Evolutionary conservation across 164 flowering plant species (phyloP), one percentile per base, ranked within the genome.

Genomic region (Berberis thunbergii): DNA sequence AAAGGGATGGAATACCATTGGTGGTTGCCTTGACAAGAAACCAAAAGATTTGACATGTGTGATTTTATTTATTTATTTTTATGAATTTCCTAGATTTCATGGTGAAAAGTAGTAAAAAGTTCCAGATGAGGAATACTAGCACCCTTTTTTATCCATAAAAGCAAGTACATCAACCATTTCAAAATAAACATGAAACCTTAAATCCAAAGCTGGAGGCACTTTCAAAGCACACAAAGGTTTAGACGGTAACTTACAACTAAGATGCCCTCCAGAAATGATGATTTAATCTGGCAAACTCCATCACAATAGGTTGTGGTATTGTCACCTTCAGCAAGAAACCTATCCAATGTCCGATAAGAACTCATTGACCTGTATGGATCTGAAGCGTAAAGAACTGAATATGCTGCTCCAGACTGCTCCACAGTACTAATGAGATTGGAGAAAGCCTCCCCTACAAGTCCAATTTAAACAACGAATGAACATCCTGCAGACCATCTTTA

Each of bases 231-330:
- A n/a, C 54, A 43, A 59, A 63, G 9, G 42, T 59, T 45, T 7
- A 45, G 43, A 3, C 39, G 13, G 71, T 42, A 62, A 85, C 93
- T 85, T 82, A 91, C 97, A 67, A 86, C 94, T 54, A 91, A 54
- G 60, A 83, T 57, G 45, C 94, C 96, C 76, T 91, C 96, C 58
- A 91, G 73, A 67, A 91, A 86, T 43, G 90, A 79, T 60, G 97
- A 81, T 68, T 86, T 89, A 12, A 86, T 77, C 76, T 80, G 83
- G 83, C 98, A 89, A 75, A 88, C 83, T 77, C 79, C 86, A 79
- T 90, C 89, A 70, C 98, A 93, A 45, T 8, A 10, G 38, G 82
- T 78, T 49, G 85, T 68, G 67, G 80, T 77, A 49, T 61, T 52
- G 13, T 10, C 59, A 69, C 78, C 68, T 75, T 86, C 93, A 63